phyloP scores from a whole-genome alignment of 2,329 filamentous ascomycete species.

The Graphiopsis chlorocephala region DNA sequence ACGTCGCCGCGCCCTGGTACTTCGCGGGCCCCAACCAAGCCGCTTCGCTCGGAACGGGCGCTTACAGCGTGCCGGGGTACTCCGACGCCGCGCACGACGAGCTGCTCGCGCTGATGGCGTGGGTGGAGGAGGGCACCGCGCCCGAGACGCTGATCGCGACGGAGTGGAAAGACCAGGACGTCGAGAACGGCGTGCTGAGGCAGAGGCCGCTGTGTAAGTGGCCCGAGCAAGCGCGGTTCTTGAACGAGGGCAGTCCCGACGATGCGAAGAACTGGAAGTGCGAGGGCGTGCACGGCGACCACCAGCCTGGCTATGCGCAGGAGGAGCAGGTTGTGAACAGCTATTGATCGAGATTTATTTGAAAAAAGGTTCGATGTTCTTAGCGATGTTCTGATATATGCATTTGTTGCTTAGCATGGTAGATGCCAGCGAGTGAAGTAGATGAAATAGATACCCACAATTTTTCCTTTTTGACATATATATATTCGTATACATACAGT shows the following conservation, averaged over 20 bases:
- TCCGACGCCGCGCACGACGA: constrained; percentile 35
- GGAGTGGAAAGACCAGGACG: constrained; percentile 33
- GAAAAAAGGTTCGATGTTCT: no score
- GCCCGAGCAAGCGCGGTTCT: constrained; percentile 32
- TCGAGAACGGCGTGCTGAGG: constrained; percentile 32
- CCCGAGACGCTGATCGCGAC: constrained; percentile 39
- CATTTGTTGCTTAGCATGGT: background rate
- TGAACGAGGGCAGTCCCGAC: constrained; percentile 29
- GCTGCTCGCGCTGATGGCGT: constrained; percentile 37
- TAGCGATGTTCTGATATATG: background rate
- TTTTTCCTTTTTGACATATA: background rate
- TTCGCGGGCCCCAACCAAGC: constrained; percentile 42
- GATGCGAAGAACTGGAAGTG: constrained; percentile 33
- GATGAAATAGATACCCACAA: background rate
- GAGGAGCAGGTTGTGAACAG: background rate
- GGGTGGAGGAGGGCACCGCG: constrained; percentile 39
- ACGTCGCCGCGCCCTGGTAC: constrained; percentile 45
- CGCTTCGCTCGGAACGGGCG: constrained; percentile 20
- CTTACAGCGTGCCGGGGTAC: constrained; percentile 33
- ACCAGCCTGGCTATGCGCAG: background rate
- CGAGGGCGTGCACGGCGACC: constrained; percentile 6
- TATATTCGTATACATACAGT: background rate
- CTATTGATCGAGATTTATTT: background rate
- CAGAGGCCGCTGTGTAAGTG: constrained; percentile 38
- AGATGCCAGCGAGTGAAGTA: no score